Conservation (phyloP, 495 filamentous ascomycete genomes). For the Tricharina praecox region DNA sequence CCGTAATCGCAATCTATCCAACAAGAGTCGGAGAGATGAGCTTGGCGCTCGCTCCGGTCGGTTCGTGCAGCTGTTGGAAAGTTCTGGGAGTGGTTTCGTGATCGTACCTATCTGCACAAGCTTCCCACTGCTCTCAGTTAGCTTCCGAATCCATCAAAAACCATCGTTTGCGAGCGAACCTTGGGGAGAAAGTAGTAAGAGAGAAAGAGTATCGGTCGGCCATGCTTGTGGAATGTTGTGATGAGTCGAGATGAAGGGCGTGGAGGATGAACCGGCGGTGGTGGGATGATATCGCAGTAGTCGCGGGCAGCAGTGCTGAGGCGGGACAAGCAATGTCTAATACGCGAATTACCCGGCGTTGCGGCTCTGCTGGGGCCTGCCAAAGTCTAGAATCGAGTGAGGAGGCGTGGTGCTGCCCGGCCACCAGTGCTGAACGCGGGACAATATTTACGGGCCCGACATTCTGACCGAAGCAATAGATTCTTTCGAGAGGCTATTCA, state of each 20-base stretch:
- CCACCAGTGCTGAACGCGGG: no score
- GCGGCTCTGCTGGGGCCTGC: background rate
- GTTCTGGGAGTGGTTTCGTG: background rate
- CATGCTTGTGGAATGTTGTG: slow-evolving; percentile 38
- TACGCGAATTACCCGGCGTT: background rate
- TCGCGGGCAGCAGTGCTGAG: background rate
- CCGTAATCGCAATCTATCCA: background rate
- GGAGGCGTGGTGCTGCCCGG: no score
- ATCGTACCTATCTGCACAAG: slow-evolving; percentile 41
- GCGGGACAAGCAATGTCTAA: background rate
- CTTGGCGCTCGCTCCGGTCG: slow-evolving; percentile 10
- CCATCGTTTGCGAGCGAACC: slow-evolving; percentile 42
- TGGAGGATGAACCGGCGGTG: background rate
- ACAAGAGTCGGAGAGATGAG: no score
- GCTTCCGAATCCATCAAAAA: slow-evolving; percentile 5
- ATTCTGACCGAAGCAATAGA: no score
- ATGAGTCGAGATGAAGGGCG: background rate
- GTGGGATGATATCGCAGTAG: background rate
- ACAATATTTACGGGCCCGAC: no score
- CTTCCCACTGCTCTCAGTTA: slow-evolving; percentile 17
- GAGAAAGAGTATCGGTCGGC: slow-evolving; percentile 99
- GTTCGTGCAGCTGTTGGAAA: background rate
- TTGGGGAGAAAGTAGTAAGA: slow-evolving; percentile 97
- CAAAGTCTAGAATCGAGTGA: no score
- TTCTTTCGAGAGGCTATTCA: no score